Base-by-base conservation (phyloP, 495 filamentous ascomycete species). In the Filosporella fistucella region DNA sequence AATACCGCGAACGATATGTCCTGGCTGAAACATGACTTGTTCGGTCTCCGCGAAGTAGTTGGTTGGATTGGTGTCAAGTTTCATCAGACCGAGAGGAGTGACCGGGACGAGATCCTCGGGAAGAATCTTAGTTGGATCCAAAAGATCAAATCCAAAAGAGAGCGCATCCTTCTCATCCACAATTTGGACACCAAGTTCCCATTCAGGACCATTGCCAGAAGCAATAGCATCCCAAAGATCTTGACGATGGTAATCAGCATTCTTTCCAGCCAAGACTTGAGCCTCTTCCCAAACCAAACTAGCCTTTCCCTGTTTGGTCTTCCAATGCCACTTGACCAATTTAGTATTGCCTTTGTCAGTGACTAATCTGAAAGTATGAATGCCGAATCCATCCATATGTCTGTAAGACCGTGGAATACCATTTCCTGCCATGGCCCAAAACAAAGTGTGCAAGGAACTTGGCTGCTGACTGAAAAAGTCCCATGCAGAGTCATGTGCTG, bases 111-210 rank as follows among this genome's bases (percentile, higher is more conserved):
- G 66, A 30, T 95, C 86, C 56, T 95, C 87, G 0, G 89, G 90
- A 88, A 88, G 95, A 28, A 93, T 58, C 66, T 96, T 95, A 26
- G 90, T 95, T n/a, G 88, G 84, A 55, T 96, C 90, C 6, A 95
- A 73, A 46, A 91, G 85, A 58, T 95, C 90, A 39, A 95, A 95
- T 4, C 95, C 88, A 54, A 95, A 95, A 36, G 89, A 81, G 56
- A 93, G 68, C 59, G 85, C 72, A 32, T 84, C 71, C 12, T 72
- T 73, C 49, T 91, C 88, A 0, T 82, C 77, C 30, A 91, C 78
- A 2, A 78, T 66, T 57, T 95, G 89, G 40, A 94, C 79, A 18
- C 83, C 87, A 56, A 94, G 91, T 58, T 82, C 84, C 87, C 88
- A 95, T 52, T 82, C 86, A 5, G 82, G 88, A 59, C 74, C 94